Evolutionary conservation across 2,329 filamentous ascomycete genomes (phyloP), one percentile per base, ranked within the genome.

Genomic region (Aspergillus neotritici): DNA sequence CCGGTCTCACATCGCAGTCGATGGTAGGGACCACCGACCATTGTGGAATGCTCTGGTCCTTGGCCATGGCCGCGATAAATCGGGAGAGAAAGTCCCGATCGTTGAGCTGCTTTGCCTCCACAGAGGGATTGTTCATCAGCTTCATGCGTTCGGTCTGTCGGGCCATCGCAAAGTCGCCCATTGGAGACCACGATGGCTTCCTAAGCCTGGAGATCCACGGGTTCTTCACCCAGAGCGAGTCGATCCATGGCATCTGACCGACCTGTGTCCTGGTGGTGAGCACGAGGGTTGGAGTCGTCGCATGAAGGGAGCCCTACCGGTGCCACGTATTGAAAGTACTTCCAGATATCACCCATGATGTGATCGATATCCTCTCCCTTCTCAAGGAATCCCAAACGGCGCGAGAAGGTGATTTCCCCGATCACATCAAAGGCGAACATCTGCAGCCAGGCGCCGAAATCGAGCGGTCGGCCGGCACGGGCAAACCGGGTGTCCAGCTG

Each of bases 361-460:
- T 49, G 52, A 31, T 53, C 33, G 1, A 60, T 54, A 42, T 64
- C 62, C 6, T 38, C 28, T 1, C 60, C 61, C 9, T 46, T 16
- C 15, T 64, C 59, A 6, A 64, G 37, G 37, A 61, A 62, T 1
- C 60, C 58, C 40, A 58, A 58, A 7, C 53, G 42, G 35, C 55
- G 53, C 1, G 60, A 61, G 30, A 64, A 64, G 0, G 55, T 61
- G 43, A 63, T 34, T 3, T 51, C 54, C 1, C 58, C 54, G 50
- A 67, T 62, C 0, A 62, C 56, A 34, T 67, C 63, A 29, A 62
- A 66, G 2, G 63, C 58, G 42, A 61, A 66, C 21, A 45, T 60
- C 34, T 66, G 56, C 29, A 65, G 34, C 55, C 59, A 67, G 3
- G 56, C 25, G 0, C 42, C 56, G 3, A 65, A 38, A 30, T 59